Evolutionary conservation across 2,329 filamentous ascomycete species (phyloP), one percentile per base, ranked within the genome.

Genomic region (Pseudopithomyces maydicus): DNA sequence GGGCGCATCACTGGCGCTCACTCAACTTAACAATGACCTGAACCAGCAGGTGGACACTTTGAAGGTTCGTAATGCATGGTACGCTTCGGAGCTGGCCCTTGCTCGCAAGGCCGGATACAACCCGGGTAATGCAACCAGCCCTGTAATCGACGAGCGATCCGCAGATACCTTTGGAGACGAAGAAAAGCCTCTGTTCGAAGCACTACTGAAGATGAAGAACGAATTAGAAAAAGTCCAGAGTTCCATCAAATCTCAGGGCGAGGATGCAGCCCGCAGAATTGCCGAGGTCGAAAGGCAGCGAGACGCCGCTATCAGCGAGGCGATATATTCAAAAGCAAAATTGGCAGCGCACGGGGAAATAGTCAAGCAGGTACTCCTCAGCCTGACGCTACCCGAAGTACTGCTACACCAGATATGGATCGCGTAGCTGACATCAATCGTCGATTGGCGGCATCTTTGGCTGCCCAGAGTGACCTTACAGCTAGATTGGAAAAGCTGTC

Each of bases 231-330:
- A 93, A 59, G 93, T 99, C 42, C 96, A 99, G 74, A 87, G 82
- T 14, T 91, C 92, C 0, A 90, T 99, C 48, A 93, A 97, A 66
- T 88, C 91, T 65, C 95, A 98, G 78, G 90, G 92, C 12, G 82
- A 91, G 7, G 80, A 91, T 54, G 93, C 95, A 8, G 92, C 93
- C 0, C 93, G 90, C 74, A 88, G 94, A 59, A 93, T 99, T 59
- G 93, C 94, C 1, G 93, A 97, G 73, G 90, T 96, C 1, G 95
- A 99, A 74, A 93, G 91, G 72, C 95, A 99, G 79, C 86, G 96
- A 49, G 95, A 99, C 76, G 88, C 90, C 39, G 95, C 95, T n/a
- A 88, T 99, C 52, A 90, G 89, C 67, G 96, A 99, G 78, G 95
- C 95, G 1, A 90, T 95, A 0, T 98, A 98, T 76, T 91, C 93